Evolutionary conservation across 2,329 filamentous ascomycete genomes (phyloP).

Genomic region (Phyllosticta citriasiana): DNA sequence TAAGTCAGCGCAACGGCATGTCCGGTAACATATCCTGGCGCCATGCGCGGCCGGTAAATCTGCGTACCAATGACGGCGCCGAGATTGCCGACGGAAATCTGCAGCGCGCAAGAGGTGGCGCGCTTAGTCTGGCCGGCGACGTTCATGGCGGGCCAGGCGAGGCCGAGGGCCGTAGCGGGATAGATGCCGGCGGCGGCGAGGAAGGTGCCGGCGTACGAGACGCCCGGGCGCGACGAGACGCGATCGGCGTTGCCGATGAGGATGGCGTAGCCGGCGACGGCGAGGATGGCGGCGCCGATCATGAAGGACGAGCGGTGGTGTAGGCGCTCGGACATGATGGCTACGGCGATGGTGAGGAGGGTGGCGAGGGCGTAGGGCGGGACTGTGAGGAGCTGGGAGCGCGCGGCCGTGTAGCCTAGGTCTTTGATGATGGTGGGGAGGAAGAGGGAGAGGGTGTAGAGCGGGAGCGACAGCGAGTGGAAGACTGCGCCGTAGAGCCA

Average conservation of each 20-base stretch:
- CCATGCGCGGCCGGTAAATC: constrained; percentile 24
- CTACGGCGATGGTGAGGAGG: constrained; percentile 26
- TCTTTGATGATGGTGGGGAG: constrained; percentile 41
- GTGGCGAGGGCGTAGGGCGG: constrained; percentile 33
- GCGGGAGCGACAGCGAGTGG: constrained; percentile 57
- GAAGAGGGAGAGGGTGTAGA: constrained; percentile 30
- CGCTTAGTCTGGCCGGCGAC: constrained; percentile 44
- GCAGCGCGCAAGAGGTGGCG: constrained; percentile 39
- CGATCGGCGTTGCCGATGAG: constrained; percentile 23
- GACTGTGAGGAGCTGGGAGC: constrained; percentile 37
- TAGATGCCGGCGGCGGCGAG: constrained; percentile 31
- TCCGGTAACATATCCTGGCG: constrained; percentile 26
- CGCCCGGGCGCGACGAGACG: constrained; percentile 20
- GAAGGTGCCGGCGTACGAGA: constrained; percentile 29
- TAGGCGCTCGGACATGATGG: constrained; percentile 23
- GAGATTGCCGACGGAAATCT: constrained; percentile 42
- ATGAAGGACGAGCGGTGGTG: constrained; percentile 27
- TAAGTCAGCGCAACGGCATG: constrained; percentile 24
- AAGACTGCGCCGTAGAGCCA: constrained; percentile 65
- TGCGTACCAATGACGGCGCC: constrained; percentile 30
- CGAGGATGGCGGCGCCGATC: constrained; percentile 20
- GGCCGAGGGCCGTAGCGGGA: constrained; percentile 27
- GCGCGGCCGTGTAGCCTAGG: constrained; percentile 32
- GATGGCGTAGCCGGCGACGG: constrained; percentile 30
- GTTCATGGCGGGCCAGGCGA: constrained; percentile 45